Evolutionary conservation across 306 rosid species (phyloP), one percentile per base, ranked within the genome.

Genomic region (Corylus americana): DNA sequence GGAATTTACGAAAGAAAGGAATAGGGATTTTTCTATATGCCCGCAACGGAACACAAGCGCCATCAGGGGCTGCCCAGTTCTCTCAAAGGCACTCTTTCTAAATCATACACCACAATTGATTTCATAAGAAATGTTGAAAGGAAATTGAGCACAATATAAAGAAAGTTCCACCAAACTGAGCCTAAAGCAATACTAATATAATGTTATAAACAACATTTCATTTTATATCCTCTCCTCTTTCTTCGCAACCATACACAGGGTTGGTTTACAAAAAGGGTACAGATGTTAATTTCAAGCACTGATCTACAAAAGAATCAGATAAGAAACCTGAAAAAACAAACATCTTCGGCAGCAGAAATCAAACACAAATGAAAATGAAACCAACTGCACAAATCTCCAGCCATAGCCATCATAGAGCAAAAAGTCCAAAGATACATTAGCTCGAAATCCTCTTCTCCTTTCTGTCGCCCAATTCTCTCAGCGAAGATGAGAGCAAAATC

Each of bases 1-100:
- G 45, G 16, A 48, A 9, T 31, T 31, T 6, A 73, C 9, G 27
- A 42, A 54, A 78, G 81, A 74, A 81, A 68, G 78, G 80, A 79
- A 13, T 74, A 64, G 11, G 18, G 42, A 31, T 17, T 74, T 74
- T 74, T 51, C 5, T 89, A 0, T 91, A n/a, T 85, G 96, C 93
- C 92, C 50, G 86, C 96, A 89, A 88, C 92, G 92, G 96, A 91
- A 91, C 93, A 79, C 63, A 4, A 51, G 70, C 84, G 86, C 86
- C 82, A 91, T 17, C 29, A 25, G 44, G 37, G 29, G 77, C 20
- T 85, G 90, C 86, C 61, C 57, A 58, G 93, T 82, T 91, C 93
- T 89, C 89, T 91, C 85, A 22, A 67, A 16, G 93, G 93, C 92
- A 86, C 59, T 35, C 64, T 0, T 22, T 22, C 22, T 22, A 22